Base-by-base conservation (phyloP, 106 monocot species). In the Cymbidium sinense region DNA sequence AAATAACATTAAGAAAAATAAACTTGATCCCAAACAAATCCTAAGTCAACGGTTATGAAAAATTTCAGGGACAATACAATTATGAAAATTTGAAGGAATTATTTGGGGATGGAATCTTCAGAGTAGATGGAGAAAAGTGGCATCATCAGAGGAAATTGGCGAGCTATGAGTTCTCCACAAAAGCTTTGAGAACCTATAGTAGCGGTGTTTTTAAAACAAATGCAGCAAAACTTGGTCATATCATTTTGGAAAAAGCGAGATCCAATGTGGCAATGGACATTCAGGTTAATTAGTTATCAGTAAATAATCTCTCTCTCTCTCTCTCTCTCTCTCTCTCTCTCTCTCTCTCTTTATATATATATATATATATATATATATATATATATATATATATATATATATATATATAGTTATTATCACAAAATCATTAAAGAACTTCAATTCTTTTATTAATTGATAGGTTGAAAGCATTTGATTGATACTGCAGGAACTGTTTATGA, bases 201-300 rank as follows among this genome's bases (percentile, higher is more conserved):
- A 69, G 83, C 35, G 50, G 2, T 39, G 76, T 84, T 34, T 90
- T 90, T 61, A 80, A 65, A 75, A 76, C 1, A 5, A 90, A 82
- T 34, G 90, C 87, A 34, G 65, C 73, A 0, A 82, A 81, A 76
- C 87, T 90, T 35, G 80, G 80, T 30, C n/a, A 77, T 13, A 73
- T 83, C 18, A 31, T 90, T 35, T 77, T 72, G 13, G 30, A 73
- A 1, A 23, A 25, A 25, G 82, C 83, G 6, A 67, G 34, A n/a
- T 75, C 83, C 17, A 73, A 85, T 25, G 31, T 55, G 35, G 18
- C 27, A 58, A 75, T 87, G 35, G 85, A 90, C 19, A 85, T 90
- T 23, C 90, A 90, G 76, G 90, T 87, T 43, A 33, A 1, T 13
- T 10, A 21, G 11, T 43, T 28, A 9, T 19, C 34, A 39, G n/a